Percentiles rank a stretch among this genome's conserved stretches.
Evolutionary conservation across 139 green algal genomes (phyloP).

Genomic region (Coelastrella sp.): DNA sequence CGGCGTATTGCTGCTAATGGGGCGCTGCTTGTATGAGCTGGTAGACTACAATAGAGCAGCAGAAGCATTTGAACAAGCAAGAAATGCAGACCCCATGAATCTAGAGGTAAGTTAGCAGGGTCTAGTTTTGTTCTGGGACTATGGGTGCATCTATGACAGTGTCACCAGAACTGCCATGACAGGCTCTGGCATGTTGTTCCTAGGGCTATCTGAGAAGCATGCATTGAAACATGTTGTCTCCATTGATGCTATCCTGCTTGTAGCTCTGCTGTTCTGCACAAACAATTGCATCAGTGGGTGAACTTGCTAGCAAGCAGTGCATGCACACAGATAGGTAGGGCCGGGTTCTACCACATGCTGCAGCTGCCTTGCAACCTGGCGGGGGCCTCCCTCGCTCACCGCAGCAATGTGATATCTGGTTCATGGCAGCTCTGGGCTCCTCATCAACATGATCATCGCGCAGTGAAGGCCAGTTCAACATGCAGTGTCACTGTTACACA

Average conservation of each 20-base stretch:
- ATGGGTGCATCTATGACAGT: too few species aligned
- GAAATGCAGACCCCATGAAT: slow-evolving; percentile 57
- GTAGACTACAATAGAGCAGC: slow-evolving; percentile 88
- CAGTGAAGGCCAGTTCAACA: neutral
- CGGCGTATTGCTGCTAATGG: slow-evolving; percentile 87
- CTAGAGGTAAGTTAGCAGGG: slow-evolving; percentile 63
- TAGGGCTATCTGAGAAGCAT: too few species aligned
- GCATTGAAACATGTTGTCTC: too few species aligned
- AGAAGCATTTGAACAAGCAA: slow-evolving; percentile 47
- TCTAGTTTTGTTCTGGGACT: too few species aligned
- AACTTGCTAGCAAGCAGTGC: neutral
- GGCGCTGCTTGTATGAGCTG: slow-evolving; percentile 87
- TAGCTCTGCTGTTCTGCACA: too few species aligned
- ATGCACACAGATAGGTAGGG: too few species aligned
- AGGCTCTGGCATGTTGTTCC: neutral
- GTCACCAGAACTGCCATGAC: neutral
- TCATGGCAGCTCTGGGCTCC: neutral
- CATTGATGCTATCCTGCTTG: too few species aligned
- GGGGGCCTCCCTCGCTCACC: too few species aligned
- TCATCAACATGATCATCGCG: neutral
- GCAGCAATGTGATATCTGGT: neutral
- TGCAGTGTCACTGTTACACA: neutral
- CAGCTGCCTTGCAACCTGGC: too few species aligned
- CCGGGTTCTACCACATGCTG: too few species aligned
- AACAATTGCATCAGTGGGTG: too few species aligned